Evolutionary conservation across 2,329 filamentous ascomycete genomes (phyloP), one percentile per base, ranked within the genome.

Genomic region (Gyromitra esculenta): DNA sequence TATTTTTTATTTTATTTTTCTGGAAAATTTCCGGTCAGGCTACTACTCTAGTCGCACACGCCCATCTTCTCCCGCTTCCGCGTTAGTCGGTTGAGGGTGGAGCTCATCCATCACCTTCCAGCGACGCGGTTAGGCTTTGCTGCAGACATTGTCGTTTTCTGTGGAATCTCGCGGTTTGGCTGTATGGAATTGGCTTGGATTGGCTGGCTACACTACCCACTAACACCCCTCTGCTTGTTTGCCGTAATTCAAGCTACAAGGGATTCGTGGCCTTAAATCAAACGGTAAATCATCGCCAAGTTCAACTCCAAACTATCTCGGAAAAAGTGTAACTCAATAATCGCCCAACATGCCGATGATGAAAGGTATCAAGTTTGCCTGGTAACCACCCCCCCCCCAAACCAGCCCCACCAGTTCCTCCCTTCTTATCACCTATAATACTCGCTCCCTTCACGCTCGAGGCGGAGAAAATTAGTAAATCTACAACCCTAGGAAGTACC

Each of bases 341-440:
- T 45, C 18, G 13, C 50, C 39, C 60, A 59, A 76, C 50, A 81
- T 81, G 80, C 80, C 80, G 45, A 79, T 80, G 37, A 78, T 81
- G 52, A 73, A 80, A 72, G 80, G 80, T 50, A 72, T 80, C 21
- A 81, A 81, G 73, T 81, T 75, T 78, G 79, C 80, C 62, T 81
- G 80, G 80, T 81, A 80, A 73, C 62, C 45, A 39, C 21, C 39
- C 52, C 59, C 45, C 31, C 25, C 63, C 54, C n/a, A n/a, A 75
- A 21, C 18, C 18, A 21, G 18, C 48, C 64, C 13, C 31, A 39
- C 56, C 21, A 11, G 41, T 9, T 1, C 66, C 15, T 18, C 56
- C 62, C 59, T 18, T 71, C 37, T 25, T 50, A 7, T n/a, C 21
- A 13, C 25, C 31, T 25, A 21, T 37, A 45, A 41, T 65, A 6